Evolutionary conservation across 2,329 filamentous ascomycete genomes (phyloP), one percentile per base, ranked within the genome.

Genomic region (Venturia carpophila): DNA sequence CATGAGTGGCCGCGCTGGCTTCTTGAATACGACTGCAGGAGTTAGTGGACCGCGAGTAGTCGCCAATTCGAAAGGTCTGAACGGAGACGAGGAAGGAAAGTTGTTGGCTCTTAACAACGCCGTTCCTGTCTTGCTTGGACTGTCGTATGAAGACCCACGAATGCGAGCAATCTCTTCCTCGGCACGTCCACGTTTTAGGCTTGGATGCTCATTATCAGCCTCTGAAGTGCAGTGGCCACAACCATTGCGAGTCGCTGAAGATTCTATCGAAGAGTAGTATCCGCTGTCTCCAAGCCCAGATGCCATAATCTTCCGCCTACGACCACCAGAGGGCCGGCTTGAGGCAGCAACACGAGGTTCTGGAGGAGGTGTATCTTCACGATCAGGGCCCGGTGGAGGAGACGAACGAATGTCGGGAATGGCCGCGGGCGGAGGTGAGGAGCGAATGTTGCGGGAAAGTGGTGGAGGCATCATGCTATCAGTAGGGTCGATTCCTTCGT

Each of bases 131-230:
- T 91, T 92, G 62, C 86, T 90, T 5, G 94, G 94, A 72, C 92
- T 97, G 71, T 96, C 92, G 71, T 92, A 93, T 1, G 92, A 96
- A 1, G 93, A 97, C 68, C 90, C 90, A 69, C 94, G 89, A 64
- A 97, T 88, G 49, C 93, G 90, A 58, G 90, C 90, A 79, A 99
- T 97, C 76, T 97, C 94, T 71, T 95, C 92, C 75, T 97, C 94
- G 19, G 94, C 94, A 67, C 93, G 89, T 39, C 93, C 93, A 67
- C 91, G 88, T 79, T 93, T 95, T 71, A 92, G 87, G 65, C 86
- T 84, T 62, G 88, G 88, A n/a, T 87, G 87, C 70, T 92, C 89
- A 63, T 87, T 84, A 71, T 85, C 83, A 56, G 82, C 75, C 71
- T 95, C 92, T 0, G 91, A 93, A 4, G 88, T 91, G 21, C 90